Base-by-base conservation (phyloP, 23 red algal species). In the Gracilaria domingensis region DNA sequence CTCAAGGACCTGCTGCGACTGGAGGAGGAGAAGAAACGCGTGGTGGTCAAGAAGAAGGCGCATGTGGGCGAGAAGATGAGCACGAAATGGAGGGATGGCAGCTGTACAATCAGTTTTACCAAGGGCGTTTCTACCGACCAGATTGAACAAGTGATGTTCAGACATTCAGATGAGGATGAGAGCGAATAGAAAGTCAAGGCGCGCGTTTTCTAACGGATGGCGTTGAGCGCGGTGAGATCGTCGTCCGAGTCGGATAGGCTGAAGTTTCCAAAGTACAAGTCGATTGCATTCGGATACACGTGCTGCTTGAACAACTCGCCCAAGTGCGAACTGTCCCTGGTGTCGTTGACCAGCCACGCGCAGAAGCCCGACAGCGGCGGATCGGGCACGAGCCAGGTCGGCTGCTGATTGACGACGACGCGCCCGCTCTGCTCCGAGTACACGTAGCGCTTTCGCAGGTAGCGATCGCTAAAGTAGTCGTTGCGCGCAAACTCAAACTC, bases 21-120 rank as follows among this genome's bases (percentile, higher is more conserved):
- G 86, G 86, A 89, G 86, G 86, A 89, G 51, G 75, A 89, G 72
- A 89, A 89, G 75, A 79, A 80, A 33, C 45, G 71, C 50, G 70
- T 89, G 17, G 62, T 73, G 33, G 50, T 89, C 5, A 40, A 69
- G 17, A 75, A 56, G 42, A 70, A 85, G 28, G 47, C 33, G 57
- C 32, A 25, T 26, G 45, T 18, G 33, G 82, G 62, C 34, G 82
- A 86, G 60, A 35, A 17, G 18, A 86, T 86, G 61, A 53, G 59
- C 42, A 34, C 56, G 18, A 1, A 36, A 34, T 86, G 59, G 83
- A 16, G 8, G 14, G 45, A 67, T 36, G 83, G 66, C 20, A 42
- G 2, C 17, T 35, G 66, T 30, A 51, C 38, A 12, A 64, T 86
- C 12, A 70, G 59, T 47, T 86, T 86, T 66, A 86, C 65, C 2